Percentiles rank a stretch among this genome's conserved stretches.
These are phyloP conservation scores for Arthrobotrys megalospora DNA, from an alignment of 2,329 filamentous ascomycete species.

Conservation along the genomic window DNA sequence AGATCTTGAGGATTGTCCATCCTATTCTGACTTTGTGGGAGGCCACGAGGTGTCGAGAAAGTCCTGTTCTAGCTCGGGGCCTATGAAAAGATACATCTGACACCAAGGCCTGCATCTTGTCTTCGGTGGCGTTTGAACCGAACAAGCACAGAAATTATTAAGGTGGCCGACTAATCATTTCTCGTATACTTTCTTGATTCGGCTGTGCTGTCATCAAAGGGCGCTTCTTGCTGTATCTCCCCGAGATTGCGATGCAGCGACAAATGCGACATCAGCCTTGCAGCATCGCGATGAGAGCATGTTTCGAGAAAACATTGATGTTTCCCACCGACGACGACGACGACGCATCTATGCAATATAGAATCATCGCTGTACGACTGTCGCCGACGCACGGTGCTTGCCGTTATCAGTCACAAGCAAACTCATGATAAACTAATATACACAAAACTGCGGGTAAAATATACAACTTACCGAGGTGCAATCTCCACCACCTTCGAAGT, in stretches of 20 bases:
- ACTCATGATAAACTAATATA: conserved; percentile 24
- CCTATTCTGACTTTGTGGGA: conserved; percentile 24
- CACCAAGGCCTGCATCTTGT: conserved; percentile 44
- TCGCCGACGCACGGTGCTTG: neutral
- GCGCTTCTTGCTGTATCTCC: conserved; percentile 9
- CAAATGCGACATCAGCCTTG: conserved; percentile 26
- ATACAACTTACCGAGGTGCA: conserved; percentile 26
- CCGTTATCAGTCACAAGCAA: conserved; percentile 5
- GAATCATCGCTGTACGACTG: neutral
- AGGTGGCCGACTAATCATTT: conserved; percentile 51
- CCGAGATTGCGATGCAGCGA: conserved; percentile 40
- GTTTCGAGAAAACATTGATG: neutral
- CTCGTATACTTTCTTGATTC: conserved; percentile 49
- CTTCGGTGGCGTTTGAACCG: conserved; percentile 53
- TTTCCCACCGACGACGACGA: neutral
- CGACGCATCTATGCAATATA: neutral
- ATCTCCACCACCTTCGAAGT: conserved; percentile 25
- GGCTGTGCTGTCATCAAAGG: conserved; percentile 45
- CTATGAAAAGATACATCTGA: conserved; percentile 60
- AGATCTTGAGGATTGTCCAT: conserved; percentile 35
- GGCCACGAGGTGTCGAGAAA: conserved; percentile 36
- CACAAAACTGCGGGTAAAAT: conserved; percentile 47
- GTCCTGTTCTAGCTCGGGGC: conserved; percentile 29
- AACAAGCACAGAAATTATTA: conserved; percentile 54
- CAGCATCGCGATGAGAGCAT: conserved; percentile 20